Conservation (phyloP, 768 basidiomycete genomes). For the Multifurca ochricompacta region DNA sequence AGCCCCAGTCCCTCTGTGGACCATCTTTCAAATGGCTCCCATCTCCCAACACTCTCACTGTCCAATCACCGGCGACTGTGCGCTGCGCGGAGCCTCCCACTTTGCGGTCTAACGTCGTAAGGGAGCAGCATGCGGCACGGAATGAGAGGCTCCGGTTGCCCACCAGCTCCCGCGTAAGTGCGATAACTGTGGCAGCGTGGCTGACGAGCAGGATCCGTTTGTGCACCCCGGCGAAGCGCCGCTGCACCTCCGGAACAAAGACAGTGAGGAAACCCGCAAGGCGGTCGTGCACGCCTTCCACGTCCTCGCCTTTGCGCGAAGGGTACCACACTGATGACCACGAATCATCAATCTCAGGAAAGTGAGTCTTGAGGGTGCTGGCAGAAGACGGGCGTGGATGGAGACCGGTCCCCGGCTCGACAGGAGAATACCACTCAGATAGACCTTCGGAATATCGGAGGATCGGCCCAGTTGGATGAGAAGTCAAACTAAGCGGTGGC, state of each 20-base stretch:
- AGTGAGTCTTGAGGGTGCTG: constrained; percentile 41
- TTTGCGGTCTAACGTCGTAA: constrained; percentile 47
- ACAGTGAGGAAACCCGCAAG: constrained; percentile 41
- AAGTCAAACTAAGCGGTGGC: not conserved
- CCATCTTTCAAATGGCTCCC: constrained; percentile 54
- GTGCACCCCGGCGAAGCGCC: constrained; percentile 37
- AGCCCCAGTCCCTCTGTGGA: constrained; percentile 67
- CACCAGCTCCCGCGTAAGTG: constrained; percentile 51
- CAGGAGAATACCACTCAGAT: constrained; percentile 76
- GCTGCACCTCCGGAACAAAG: constrained; percentile 46
- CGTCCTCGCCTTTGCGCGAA: constrained; percentile 64
- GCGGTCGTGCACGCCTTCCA: constrained; percentile 55
- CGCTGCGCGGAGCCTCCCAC: constrained; percentile 16
- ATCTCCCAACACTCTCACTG: constrained; percentile 40
- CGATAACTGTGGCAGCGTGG: constrained; percentile 71
- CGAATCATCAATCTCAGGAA: constrained; percentile 49
- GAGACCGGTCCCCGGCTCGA: constrained; percentile 54
- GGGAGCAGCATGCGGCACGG: constrained; percentile 67
- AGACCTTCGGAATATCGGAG: constrained; percentile 37
- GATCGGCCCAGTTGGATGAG: not conserved
- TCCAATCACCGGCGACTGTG: constrained; percentile 39
- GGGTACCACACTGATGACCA: constrained; percentile 65
- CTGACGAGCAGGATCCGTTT: constrained; percentile 53
- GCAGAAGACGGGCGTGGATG: constrained; percentile 68
- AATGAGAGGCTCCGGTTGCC: constrained; percentile 34